Base-by-base conservation (phyloP, 1,284 basidiomycete species). In the Somion occarium region DNA sequence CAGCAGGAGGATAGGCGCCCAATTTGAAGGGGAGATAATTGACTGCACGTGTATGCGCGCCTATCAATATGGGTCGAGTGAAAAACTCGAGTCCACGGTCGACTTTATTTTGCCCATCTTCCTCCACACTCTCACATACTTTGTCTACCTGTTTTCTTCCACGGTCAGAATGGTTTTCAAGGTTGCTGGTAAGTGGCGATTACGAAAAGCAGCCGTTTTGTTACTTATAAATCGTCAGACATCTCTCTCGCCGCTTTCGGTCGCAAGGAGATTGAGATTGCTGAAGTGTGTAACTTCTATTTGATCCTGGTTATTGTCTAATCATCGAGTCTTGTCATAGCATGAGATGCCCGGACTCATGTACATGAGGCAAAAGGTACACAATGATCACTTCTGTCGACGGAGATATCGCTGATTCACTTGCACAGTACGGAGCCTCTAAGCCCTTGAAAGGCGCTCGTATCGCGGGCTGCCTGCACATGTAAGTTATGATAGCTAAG, bases 181-280 rank as follows among this genome's bases (percentile, higher is more conserved):
- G 71, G 89, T 91, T 60, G 80, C 88, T 73, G 88, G 89, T 88
- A 64, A 57, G 73, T 57, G 9, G 25, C 20, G 9, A 30, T 19
- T 20, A 18, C 39, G 15, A 2, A 18, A 12, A 37, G 3, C 19
- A 24, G 41, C 25, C 5, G 13, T 27, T 55, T 25, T 37, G 38
- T 22, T 22, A 18, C 48, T 38, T n/a, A 37, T 20, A 24, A 15
- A 15, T 61, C 61, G 69, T 59, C 68, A 88, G 94, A 98, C 69
- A 79, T 97, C 69, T 98, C 94, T 68, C 91, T 98, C 68, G 95
- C 94, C 69, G 91, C 93, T 57, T 95, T 93, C 70, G 92, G 93
- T 74, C 93, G 95, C 76, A 97, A 98, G 80, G 95, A 98, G 79
- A 91, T 98, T 66, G 88, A 96, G 79, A 93, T 98, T 72, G 94